phyloP scores from a whole-genome alignment of 352 stramenopile species.

The Elongisporangium undulatum region DNA sequence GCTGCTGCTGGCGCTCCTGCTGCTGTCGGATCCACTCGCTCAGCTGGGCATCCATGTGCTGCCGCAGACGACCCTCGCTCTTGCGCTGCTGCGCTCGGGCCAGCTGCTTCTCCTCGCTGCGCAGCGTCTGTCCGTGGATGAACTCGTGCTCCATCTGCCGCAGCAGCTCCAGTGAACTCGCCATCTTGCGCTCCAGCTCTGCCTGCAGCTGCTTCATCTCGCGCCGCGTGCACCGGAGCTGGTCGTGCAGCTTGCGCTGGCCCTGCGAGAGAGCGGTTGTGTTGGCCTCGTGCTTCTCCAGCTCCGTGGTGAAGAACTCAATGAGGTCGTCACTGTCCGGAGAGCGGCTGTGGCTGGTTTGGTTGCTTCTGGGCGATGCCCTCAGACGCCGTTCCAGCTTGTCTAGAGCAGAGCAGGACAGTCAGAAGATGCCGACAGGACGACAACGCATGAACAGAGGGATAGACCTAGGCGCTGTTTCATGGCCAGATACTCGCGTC shows the following conservation, averaged over 20 bases:
- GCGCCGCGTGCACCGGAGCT: slow-evolving; percentile 18
- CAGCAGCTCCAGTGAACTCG: slow-evolving; percentile 32
- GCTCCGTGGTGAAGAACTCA: slow-evolving; percentile 41
- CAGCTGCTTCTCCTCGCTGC: slow-evolving; percentile 29
- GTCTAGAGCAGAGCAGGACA: slow-evolving; percentile 9
- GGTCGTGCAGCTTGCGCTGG: slow-evolving; percentile 21
- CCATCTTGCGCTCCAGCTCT: slow-evolving; percentile 24
- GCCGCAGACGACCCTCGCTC: slow-evolving; percentile 11
- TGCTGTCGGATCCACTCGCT: slow-evolving; percentile 15
- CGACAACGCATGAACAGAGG: not conserved
- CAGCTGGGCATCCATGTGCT: slow-evolving; percentile 21
- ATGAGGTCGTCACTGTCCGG: slow-evolving; percentile 26
- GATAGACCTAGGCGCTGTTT: slow-evolving; percentile 8
- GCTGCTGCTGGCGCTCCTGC: slow-evolving; percentile 12
- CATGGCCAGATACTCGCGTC: not conserved
- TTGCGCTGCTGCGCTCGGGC: slow-evolving; percentile 22
- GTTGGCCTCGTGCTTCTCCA: slow-evolving; percentile 38
- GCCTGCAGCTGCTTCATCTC: slow-evolving; percentile 19
- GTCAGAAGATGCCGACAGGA: not conserved
- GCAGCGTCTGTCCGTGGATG: slow-evolving; percentile 20
- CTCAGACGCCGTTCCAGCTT: slow-evolving; percentile 24
- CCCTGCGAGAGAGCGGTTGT: slow-evolving; percentile 19
- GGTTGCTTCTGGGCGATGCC: slow-evolving; percentile 4
- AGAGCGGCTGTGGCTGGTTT: not conserved
- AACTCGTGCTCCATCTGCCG: slow-evolving; percentile 35